Base-by-base conservation (phyloP, 257 asterid genomes). In the Solanum lycopersicoides region DNA sequence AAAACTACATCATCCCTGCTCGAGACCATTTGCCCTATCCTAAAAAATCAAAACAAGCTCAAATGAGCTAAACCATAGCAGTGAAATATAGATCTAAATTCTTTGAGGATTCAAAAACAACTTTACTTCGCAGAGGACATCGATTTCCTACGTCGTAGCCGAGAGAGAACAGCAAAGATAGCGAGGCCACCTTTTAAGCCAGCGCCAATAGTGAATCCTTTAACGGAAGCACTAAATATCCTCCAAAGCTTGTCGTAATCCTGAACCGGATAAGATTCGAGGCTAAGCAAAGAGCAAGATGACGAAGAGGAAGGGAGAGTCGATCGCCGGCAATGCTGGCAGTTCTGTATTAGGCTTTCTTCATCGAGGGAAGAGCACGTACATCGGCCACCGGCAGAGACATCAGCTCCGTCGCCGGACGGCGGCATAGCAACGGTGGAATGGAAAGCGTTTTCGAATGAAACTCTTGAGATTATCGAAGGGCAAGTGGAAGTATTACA, bases 141-240 rank as follows among this genome's bases (percentile, higher is more conserved):
- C 77, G 94, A 90, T 91, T 91, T 93, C 39, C 99, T 93, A 85
- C 99, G 97, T 79, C 98, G 94, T 83, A 96, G 92, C 87, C 99
- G 98, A 85, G 96, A 83, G 87, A 97, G 94, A 50, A 96, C 86
- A 35, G 99, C 94, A 91, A 97, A 96, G 88, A 97, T 84, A 88
- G 98, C 93, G 75, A 97, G 93, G 68, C 99, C 99, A 74, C 99
- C 99, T 93, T 96, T 97, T 28, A 97, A 89, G 50, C 98, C 97
- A 39, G 99, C 94, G 25, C 99, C 99, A 82, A 97, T 95, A 37
- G 94, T 92, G 91, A 97, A 94, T 66, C 99, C 99, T 92, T 96
- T 97, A 56, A 97, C 94, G 4, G 99, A 93, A 34, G 99, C 99
- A 23, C 97, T 93, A 92, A 88, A 93, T 18, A 97, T 93, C 82